Percentiles rank a stretch among this genome's conserved stretches.
phyloP scores from a whole-genome alignment of 345 rosid species.

The Camelina sativa region DNA sequence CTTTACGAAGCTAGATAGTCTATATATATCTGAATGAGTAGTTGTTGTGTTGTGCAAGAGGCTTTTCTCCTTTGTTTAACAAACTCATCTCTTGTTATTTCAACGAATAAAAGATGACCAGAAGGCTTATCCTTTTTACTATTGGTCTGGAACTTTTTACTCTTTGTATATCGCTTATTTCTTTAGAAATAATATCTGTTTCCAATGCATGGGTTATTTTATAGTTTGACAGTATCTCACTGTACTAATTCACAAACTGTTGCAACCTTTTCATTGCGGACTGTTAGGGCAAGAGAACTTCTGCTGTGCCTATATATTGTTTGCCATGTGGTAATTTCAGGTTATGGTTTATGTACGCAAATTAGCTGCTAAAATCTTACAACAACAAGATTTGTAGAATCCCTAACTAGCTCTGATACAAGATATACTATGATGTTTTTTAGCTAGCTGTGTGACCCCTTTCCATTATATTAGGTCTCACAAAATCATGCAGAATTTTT shows the following conservation, averaged over 20 bases:
- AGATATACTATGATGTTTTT: constrained; percentile 9
- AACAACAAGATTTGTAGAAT: constrained; percentile 1
- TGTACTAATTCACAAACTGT: constrained; percentile 13
- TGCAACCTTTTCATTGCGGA: background rate
- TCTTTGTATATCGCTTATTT: background rate
- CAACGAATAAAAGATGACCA: background rate
- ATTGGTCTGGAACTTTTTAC: background rate
- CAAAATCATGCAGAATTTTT: constrained; percentile 16
- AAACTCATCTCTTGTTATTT: constrained; percentile 1
- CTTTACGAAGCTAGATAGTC: background rate
- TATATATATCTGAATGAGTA: constrained; percentile 19
- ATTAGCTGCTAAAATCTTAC: constrained; percentile 5
- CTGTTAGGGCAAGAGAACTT: constrained; percentile 5
- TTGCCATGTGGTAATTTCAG: constrained; percentile 15
- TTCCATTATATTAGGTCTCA: constrained; percentile 17
- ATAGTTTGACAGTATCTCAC: constrained; percentile 2
- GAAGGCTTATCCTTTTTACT: background rate
- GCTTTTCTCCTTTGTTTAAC: constrained; percentile 1
- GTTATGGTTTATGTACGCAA: constrained; percentile 7
- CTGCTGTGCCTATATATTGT: constrained; percentile 16
- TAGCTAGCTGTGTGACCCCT: constrained; percentile 19
- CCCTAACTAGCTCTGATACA: constrained; percentile 11
- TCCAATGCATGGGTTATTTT: constrained; percentile 4
- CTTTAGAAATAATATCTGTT: background rate
- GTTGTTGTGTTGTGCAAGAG: constrained; percentile 12